Evolutionary conservation across 2,329 filamentous ascomycete genomes (phyloP).

Genomic region (Mycosphaerella sp.): DNA sequence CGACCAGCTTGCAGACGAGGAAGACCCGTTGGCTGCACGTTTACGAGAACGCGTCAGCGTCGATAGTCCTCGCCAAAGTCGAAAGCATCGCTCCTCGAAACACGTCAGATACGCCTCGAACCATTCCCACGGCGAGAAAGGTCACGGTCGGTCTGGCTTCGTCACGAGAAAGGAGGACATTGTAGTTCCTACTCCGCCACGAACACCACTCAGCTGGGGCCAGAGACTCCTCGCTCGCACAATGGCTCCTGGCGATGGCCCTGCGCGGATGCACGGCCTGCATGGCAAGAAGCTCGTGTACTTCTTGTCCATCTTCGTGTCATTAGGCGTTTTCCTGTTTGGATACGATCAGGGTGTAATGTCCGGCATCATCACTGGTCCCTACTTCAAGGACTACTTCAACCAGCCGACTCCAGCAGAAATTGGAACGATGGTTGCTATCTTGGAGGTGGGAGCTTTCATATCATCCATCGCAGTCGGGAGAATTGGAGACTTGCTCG

Average conservation of each 20-base stretch:
- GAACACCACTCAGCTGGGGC: constrained; percentile 56
- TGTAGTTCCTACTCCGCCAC: constrained; percentile 64
- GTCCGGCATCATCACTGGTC: constrained; percentile 66
- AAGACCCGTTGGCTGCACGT: constrained; percentile 71
- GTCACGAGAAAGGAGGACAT: constrained; percentile 65
- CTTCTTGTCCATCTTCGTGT: constrained; percentile 41
- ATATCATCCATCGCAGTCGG: constrained; percentile 83
- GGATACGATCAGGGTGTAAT: constrained; percentile 88
- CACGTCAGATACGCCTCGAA: constrained; percentile 61
- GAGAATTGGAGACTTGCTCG: constrained; percentile 83
- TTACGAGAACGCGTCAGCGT: constrained; percentile 61
- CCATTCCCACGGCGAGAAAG: constrained; percentile 34
- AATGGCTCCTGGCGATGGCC: constrained; percentile 71
- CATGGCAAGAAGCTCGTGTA: constrained; percentile 94
- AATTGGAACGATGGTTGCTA: constrained; percentile 95
- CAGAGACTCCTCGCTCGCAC: constrained; percentile 70
- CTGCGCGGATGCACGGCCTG: constrained; percentile 75
- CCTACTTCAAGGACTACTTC: constrained; percentile 88
- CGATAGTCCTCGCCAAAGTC: constrained; percentile 33
- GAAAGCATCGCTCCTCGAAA: constrained; percentile 40
- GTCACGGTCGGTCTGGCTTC: constrained; percentile 19
- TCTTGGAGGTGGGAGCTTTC: constrained; percentile 88
- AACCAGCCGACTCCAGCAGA: constrained; percentile 78
- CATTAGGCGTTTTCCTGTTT: constrained; percentile 75
- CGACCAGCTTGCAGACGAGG: constrained; percentile 77